phyloP scores from a whole-genome alignment of 371 early-diverging fungal species.

The Batrachochytrium dendrobatidis region DNA sequence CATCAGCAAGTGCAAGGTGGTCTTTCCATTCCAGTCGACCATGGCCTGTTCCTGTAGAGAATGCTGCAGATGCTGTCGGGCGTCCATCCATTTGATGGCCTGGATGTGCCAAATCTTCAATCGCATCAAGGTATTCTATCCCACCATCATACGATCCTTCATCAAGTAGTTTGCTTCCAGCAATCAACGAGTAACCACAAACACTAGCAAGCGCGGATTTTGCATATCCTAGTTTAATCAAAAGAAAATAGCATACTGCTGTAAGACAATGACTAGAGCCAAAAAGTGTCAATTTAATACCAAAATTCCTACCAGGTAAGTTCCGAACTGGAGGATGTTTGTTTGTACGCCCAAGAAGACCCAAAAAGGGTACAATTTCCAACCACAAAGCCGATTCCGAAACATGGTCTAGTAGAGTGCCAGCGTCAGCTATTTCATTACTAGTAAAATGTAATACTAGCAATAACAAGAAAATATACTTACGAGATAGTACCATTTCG shows the following conservation, averaged over 20 bases:
- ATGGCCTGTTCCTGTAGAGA: neutral
- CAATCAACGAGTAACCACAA: neutral
- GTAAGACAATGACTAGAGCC: too few relatives aligned
- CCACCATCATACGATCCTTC: constrained; percentile 1
- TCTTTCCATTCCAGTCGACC: neutral
- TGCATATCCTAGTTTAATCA: neutral
- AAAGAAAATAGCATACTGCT: neutral
- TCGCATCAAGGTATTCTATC: constrained; percentile 4
- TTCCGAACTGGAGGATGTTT: neutral
- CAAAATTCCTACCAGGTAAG: constrained; percentile 3
- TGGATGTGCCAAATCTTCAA: neutral
- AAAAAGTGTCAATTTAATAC: too few relatives aligned
- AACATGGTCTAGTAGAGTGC: neutral
- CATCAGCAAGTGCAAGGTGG: neutral
- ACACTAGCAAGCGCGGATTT: neutral
- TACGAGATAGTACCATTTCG: neutral
- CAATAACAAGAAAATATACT: neutral
- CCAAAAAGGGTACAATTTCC: neutral
- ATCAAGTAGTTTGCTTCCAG: neutral
- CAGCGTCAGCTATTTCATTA: neutral
- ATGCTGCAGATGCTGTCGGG: neutral
- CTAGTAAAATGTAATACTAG: neutral
- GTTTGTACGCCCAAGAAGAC: neutral
- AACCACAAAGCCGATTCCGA: neutral
- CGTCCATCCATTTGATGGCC: neutral